phyloP scores from a whole-genome alignment of 2,329 filamentous ascomycete genomes.

The Daldinia eschscholtzii region DNA sequence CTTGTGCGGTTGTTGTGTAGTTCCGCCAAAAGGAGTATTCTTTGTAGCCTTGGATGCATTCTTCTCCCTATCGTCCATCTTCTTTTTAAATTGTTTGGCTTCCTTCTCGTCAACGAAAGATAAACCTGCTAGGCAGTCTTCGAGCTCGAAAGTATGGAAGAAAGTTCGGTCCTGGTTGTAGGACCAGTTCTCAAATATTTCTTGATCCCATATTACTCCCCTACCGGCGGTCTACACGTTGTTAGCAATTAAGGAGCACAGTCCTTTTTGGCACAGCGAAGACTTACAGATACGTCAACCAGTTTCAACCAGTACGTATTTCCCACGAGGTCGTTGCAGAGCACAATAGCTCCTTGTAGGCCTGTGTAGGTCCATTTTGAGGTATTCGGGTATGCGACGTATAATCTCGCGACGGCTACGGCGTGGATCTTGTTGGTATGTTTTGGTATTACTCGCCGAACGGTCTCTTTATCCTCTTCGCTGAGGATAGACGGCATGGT shows the following conservation, averaged over 20 bases:
- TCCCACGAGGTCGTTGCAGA: slow-evolving; percentile 93
- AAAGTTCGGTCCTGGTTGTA: slow-evolving; percentile 98
- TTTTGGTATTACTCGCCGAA: slow-evolving; percentile 94
- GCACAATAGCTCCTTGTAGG: slow-evolving; percentile 88
- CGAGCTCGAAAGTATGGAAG: slow-evolving; percentile 97
- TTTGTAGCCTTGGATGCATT: slow-evolving; percentile 90
- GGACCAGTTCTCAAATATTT: slow-evolving; percentile 93
- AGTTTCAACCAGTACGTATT: slow-evolving; percentile 98
- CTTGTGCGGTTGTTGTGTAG: slow-evolving; percentile 59
- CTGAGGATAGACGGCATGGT: slow-evolving; percentile 77
- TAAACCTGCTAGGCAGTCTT: slow-evolving; percentile 88
- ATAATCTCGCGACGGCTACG: slow-evolving; percentile 92
- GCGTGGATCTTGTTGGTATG: slow-evolving; percentile 97
- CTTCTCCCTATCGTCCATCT: slow-evolving; percentile 96
- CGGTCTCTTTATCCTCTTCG: slow-evolving; percentile 95
- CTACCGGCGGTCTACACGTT: slow-evolving; percentile 74
- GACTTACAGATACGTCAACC: slow-evolving; percentile 90
- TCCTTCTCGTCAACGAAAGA: slow-evolving; percentile 98
- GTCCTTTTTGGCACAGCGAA: slow-evolving; percentile 21
- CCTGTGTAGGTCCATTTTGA: slow-evolving; percentile 94
- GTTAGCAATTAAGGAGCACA: slow-evolving; percentile 33
- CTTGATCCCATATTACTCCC: slow-evolving; percentile 96
- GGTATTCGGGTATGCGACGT: slow-evolving; percentile 88
- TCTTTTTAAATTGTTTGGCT: slow-evolving; percentile 96
- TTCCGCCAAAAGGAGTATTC: slow-evolving; percentile 78